Conservation (phyloP, 768 basidiomycete genomes). For the Suillus weaverae region DNA sequence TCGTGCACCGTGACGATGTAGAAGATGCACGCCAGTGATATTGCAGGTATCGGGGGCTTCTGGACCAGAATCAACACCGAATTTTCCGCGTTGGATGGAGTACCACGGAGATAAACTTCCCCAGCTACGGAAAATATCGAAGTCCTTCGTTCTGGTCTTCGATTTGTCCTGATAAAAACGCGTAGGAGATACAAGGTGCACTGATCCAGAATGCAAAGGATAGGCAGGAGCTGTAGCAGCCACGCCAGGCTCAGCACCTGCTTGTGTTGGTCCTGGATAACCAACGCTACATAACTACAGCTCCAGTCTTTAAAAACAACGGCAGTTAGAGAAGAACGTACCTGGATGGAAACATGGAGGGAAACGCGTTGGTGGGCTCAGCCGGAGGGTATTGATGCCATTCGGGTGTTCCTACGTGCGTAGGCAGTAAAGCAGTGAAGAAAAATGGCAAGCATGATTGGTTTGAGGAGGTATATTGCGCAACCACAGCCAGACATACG, state of each 20-base stretch:
- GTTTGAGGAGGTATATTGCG: conserved; percentile 7
- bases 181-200: conserved; percentile 46
- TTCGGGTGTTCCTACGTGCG: conserved; percentile 62
- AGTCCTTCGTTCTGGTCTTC: conserved; percentile 37
- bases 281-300: conserved; percentile 26
- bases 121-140: conserved; percentile 71
- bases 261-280: conserved; percentile 30
- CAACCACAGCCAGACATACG: conserved; percentile 12
- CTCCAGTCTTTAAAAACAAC: background rate
- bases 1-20: conserved; percentile 77
- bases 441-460: conserved; percentile 2
- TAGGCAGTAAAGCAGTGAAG: conserved; percentile 3
- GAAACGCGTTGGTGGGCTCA: conserved; percentile 65
- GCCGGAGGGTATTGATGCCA: conserved; percentile 66
- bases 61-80: conserved; percentile 69
- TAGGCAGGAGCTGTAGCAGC: conserved; percentile 71
- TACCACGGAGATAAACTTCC: conserved; percentile 83
- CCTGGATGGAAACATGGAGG: conserved; percentile 66
- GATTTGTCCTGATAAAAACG: conserved; percentile 17
- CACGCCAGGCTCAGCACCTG: conserved; percentile 18
- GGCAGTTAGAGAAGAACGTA: background rate
- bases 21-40: conserved; percentile 69
- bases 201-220: conserved; percentile 65
- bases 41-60: conserved; percentile 67
- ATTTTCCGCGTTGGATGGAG: conserved; percentile 56